phyloP scores from a whole-genome alignment of 1,139 yeast genomes.

The Suhomyces bolitotheri region DNA sequence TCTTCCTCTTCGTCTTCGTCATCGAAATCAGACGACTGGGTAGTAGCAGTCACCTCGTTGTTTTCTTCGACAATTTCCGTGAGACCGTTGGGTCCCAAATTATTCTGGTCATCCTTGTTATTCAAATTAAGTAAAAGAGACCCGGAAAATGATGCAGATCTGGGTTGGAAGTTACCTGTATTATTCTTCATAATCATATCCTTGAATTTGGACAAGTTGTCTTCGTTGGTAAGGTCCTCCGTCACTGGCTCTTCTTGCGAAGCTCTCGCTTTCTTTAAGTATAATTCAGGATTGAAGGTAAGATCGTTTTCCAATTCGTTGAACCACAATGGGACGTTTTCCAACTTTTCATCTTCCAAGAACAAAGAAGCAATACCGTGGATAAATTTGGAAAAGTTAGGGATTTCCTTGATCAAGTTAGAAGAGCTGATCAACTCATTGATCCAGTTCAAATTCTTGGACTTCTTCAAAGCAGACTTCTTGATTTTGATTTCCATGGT shows the following conservation, averaged over 20 bases:
- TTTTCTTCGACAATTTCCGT: conserved; percentile 12
- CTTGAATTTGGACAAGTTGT: conserved; percentile 47
- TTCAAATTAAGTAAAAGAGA: conserved; percentile 27
- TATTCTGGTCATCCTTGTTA: conserved; percentile 12
- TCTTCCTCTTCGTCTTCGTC: conserved; percentile 46
- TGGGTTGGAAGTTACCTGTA: conserved; percentile 33
- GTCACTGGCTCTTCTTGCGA: conserved; percentile 75
- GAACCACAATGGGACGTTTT: conserved; percentile 91
- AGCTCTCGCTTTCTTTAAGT: conserved; percentile 42
- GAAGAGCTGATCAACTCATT: conserved; percentile 75
- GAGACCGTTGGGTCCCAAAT: conserved; percentile 3
- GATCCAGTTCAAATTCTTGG: conserved; percentile 68
- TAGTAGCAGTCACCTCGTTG: conserved; percentile 15
- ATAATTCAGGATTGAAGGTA: conserved; percentile 20
- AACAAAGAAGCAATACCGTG: conserved; percentile 89
- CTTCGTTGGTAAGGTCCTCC: conserved; percentile 54
- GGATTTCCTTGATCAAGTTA: conserved; percentile 86
- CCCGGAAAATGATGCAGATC: conserved; percentile 46
- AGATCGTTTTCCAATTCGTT: conserved; percentile 71
- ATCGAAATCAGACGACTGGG: conserved; percentile 41
- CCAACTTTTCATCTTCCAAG: conserved; percentile 87
- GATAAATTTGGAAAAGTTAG: conserved; percentile 83
- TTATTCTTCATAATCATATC: conserved; percentile 41
- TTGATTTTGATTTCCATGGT: conserved; percentile 86
- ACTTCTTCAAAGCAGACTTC: conserved; percentile 45